Base-by-base conservation (phyloP, 176 grass and related monocot species). In the Juncus effusus region DNA sequence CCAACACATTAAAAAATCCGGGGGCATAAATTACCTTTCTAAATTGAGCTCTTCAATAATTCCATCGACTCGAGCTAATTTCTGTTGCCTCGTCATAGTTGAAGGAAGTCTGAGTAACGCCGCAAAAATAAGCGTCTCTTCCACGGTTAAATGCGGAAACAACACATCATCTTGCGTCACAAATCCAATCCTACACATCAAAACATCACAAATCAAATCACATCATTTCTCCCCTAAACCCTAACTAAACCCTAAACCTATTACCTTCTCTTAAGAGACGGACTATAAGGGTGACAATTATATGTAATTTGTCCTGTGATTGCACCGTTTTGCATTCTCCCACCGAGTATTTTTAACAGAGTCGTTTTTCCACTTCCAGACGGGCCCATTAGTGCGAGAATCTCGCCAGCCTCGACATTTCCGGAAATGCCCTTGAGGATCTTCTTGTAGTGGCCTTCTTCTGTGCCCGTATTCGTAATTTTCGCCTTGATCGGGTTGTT, bases 321-420 rank as follows among this genome's bases (percentile, higher is more conserved):
- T 51, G 75, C 76, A 37, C 91, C 85, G 13, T 68, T 81, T 6
- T 83, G 81, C 77, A 79, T 64, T 68, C 91, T 85, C 39, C 90
- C 86, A 11, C 86, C 90, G 7, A 95, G 80, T 74, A 87, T 79
- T 80, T 95, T 90, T 41, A 95, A 76, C 74, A 90, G 51, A 61
- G 91, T 96, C 65, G 87, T 96, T 81, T 96, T 96, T 59, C 87
- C 91, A n/a, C 91, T 96, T 60, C 91, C 87, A 39, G 91, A 90
- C 6, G 91, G 91, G 13, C 91, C 91, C 91, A 96, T 90, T 42
- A 96, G 73, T 7, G 91, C 91, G 49, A 96, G 69, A 76, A 96
- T 87, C 76, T 96, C 81, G 51, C 87, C 91, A 40, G 91, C 82
- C 12, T 86, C 79, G 7, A 96, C 87, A 56, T 78, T 96, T 56